Evolutionary conservation across 2,329 filamentous ascomycete genomes (phyloP), one percentile per base, ranked within the genome.

Genomic region (Ophiognomonia clavigignenti-juglandacearum): DNA sequence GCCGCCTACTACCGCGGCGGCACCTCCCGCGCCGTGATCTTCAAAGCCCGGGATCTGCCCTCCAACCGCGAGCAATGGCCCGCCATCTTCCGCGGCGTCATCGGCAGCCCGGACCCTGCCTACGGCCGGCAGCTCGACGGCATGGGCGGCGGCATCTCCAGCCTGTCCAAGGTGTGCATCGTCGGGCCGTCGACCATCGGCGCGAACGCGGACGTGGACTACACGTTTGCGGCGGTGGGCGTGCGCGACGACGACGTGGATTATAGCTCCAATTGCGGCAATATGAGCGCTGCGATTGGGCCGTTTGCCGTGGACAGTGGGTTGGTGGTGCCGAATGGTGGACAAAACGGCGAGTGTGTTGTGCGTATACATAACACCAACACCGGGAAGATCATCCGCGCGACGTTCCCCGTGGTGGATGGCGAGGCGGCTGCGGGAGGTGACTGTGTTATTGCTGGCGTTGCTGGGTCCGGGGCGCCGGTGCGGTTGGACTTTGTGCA

Each of bases 261-360:
- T 57, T 75, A 79, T 56, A 79, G 81, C 0, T 80, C 83, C 20
- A 89, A 88, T 56, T 88, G 85, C 59, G 85, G 85, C n/a, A 88
- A 88, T 60, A 85, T 89, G 82, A 79, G 72, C 6, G 73, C 77
- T 34, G 74, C 80, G 0, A 74, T 88, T 38, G 86, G 84, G 0
- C 84, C 85, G 0, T 83, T 78, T 57, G 80, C 80, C 3, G 67
- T 82, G 11, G 76, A 85, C 55, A 62, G 71, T 20, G 69, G 74
- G 3, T 52, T 84, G 1, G 64, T 79, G 39, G 44, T 39, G 0
- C 40, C 51, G 0, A 18, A 24, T 2, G 46, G 34, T 4, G 52
- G n/a, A n/a, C n/a, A 54, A 3, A 59, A 62, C 18, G 58, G 57
- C 9, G 60, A 63, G 48, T 66, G 70, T 2, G 75, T 67, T 0